Evolutionary conservation across 2,329 filamentous ascomycete species (phyloP).

Genomic region (Aspergillus luchuensis): DNA sequence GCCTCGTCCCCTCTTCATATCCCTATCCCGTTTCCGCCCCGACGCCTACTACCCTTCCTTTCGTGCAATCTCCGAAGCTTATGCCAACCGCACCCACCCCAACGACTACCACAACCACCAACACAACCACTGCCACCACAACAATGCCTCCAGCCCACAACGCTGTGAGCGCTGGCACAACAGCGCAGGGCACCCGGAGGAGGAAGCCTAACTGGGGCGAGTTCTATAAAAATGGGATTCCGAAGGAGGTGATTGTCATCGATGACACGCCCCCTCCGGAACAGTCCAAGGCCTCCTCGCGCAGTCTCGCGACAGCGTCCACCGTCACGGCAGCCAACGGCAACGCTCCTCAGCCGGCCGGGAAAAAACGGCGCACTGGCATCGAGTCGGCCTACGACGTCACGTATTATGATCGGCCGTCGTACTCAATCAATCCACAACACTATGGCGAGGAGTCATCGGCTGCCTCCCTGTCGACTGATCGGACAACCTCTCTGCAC

Average conservation of each 20-base stretch:
- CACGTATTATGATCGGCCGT: constrained; percentile 69
- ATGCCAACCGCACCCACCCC: constrained; percentile 41
- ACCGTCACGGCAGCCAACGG: constrained; percentile 32
- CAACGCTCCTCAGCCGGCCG: constrained; percentile 46
- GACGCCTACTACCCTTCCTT: constrained; percentile 34
- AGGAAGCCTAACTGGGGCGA: constrained; percentile 73
- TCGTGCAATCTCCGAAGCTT: constrained; percentile 38
- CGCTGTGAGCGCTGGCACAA: constrained; percentile 39
- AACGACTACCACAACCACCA: constrained; percentile 23
- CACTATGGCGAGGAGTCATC: constrained; percentile 67
- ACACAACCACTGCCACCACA: constrained; percentile 39
- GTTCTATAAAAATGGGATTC: constrained; percentile 81
- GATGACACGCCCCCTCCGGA: constrained; percentile 63
- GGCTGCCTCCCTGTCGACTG: constrained; percentile 75
- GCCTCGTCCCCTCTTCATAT: constrained; percentile 48
- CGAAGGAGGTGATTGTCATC: constrained; percentile 84
- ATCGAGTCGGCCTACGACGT: constrained; percentile 65
- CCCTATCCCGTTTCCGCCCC: constrained; percentile 43
- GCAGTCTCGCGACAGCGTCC: constrained; percentile 25
- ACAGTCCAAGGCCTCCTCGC: constrained; percentile 26
- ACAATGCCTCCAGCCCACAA: constrained; percentile 43
- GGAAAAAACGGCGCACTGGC: constrained; percentile 74
- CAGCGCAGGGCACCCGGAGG: constrained; percentile 51
- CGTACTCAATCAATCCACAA: constrained; percentile 73
- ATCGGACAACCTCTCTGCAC: constrained; percentile 79